These are phyloP conservation scores for Dactylis glomerata DNA, from an alignment of 176 grass and related monocot species.

Conservation along the genomic window DNA sequence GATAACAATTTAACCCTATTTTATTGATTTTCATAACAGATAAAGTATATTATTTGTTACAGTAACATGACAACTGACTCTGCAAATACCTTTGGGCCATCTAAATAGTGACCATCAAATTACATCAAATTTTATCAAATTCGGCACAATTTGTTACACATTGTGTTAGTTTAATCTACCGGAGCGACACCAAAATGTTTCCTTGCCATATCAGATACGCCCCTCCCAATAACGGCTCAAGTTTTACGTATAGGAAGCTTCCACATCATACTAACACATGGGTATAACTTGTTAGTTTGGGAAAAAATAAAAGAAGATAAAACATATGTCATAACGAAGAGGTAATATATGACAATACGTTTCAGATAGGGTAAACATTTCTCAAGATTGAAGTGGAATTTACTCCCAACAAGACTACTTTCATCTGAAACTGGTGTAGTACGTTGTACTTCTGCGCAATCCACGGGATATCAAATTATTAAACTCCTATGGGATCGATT, in stretches of 20 bases:
- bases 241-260: neutral
- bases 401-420: no score
- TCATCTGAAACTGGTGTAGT: neutral
- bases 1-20: no score
- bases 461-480: neutral
- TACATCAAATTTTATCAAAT: no score
- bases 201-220: no score
- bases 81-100: no score
- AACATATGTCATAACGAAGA: neutral
- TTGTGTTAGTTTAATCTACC: no score
- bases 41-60: no score
- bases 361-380: neutral
- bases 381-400: neutral
- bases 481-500: neutral
- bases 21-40: no score
- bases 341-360: neutral
- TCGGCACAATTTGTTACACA: no score
- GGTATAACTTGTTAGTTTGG: neutral
- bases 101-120: no score
- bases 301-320: neutral
- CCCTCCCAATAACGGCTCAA: neutral
- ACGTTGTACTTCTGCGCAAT: neutral
- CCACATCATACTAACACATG: neutral
- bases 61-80: no score
- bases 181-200: no score